Evolutionary conservation across 306 rosid species (phyloP), one percentile per base, ranked within the genome.

Genomic region (Senna siamea): DNA sequence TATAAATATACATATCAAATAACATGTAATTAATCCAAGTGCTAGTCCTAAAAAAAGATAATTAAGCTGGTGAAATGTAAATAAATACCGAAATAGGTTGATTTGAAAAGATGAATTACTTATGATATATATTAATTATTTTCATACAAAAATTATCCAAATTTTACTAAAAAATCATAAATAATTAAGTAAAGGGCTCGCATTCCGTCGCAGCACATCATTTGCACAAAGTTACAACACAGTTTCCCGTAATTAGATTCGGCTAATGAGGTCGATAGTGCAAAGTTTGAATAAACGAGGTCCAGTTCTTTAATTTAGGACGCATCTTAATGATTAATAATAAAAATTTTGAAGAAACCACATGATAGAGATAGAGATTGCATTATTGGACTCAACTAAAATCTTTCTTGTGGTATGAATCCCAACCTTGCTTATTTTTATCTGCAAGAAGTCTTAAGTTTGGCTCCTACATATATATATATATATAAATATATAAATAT

Each of bases 241-340:
- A 55, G 19, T 47, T 85, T 77, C 81, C 63, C 70, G 88, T 85
- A 74, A 84, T 84, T 82, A 75, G 88, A 91, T 85, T 76, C 74
- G 56, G 72, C 17, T 87, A 75, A 75, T 66, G 51, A 72, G 74
- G 86, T 66, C 78, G 68, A 81, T 61, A 52, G 8, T 7, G 67
- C 2, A 74, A 79, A 69, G 82, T 70, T 76, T 70, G 65, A 55
- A 69, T 76, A 67, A 82, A 47, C 5, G 44, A 66, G 15, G 53
- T 40, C n/a, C 26, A 78, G 11, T 76, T 71, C 53, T 55, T 73
- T 66, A 32, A 58, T 71, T 59, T 46, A 59, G 75, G 38, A 18
- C 66, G 34, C 64, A 44, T 73, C 75, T 55, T 76, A 68, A 70
- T 57, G n/a, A 54, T 57, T 63, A 63, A 22, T 26, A 26, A 26